Evolutionary conservation across 179 eudicot genomes (phyloP), one percentile per base, ranked within the genome.

Genomic region (Spinacia oleracea): DNA sequence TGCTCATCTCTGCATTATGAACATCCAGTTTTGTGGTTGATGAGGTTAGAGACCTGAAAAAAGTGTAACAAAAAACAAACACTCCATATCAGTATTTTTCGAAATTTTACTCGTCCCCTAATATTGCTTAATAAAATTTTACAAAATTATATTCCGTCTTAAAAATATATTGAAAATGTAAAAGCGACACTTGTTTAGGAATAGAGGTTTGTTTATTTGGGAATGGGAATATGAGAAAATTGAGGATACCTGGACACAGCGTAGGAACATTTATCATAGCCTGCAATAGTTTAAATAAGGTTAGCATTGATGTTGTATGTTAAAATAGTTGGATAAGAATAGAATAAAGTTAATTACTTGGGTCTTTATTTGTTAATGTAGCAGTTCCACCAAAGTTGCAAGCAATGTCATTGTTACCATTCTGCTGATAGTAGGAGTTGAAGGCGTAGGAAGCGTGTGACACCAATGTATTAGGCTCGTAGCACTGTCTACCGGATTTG

Each of bases 371-470:
- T 31, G 90, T 90, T 45, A 91, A 75, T 15, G 83, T 78, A 20
- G 92, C 93, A 29, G 97, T 88, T 25, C 97, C 97, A 23, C 97
- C 97, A 83, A 93, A 93, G 81, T 88, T 81, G 84, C 97, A 93
- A 46, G 96, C 97, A 66, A 91, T 80, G 7, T 89, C 93, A 60
- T 83, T 81, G 78, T 93, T 93, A 5, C 97, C 96, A 84, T 91
- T 93, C 70, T 93, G 93, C 27, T 93, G 97, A 78, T 91, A 93
- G 80, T 91, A 93, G 75, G 50, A 75, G 70, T 93, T 93, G 85
- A 93, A 93, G 53, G 97, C 96, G 78, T 75, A 93, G 0, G 97
- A 93, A 11, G 97, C 97, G 68, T 91, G 97, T 14, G 91, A 84
- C 3, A 83, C 42, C 27, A 93, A 75, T 1, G 84, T 89, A 53